A percentile compares a stretch with the other conserved stretches of the same genome.
These are phyloP conservation scores for Ustilago xerochloae DNA, from an alignment of 1,284 basidiomycete species.

Conservation along the genomic window DNA sequence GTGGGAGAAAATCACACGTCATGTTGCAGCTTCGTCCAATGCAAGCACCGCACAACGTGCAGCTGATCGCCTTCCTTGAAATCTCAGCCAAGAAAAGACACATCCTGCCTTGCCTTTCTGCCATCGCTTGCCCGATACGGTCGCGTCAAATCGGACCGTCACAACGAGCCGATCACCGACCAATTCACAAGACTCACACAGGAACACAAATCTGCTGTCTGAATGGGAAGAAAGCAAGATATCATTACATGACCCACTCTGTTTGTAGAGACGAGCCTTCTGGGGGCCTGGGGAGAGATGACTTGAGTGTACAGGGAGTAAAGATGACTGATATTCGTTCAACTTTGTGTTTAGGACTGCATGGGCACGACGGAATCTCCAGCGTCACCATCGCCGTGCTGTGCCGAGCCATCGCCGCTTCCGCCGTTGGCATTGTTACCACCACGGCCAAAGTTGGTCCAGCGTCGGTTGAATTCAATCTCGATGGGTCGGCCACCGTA, in stretches of 20 bases:
- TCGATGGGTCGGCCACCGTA: slow-evolving; percentile 61
- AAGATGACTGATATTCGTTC: neutral
- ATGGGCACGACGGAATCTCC: slow-evolving; percentile 26
- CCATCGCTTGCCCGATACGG: too few relatives aligned
- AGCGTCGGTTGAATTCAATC: slow-evolving; percentile 58
- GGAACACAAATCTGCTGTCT: too few relatives aligned
- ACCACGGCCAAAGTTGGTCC: slow-evolving; percentile 48
- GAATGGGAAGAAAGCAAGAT: neutral
- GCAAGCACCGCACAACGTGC: neutral
- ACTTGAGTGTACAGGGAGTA: too few relatives aligned
- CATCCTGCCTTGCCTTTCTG: too few relatives aligned
- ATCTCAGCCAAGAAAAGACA: too few relatives aligned
- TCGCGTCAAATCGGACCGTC: neutral
- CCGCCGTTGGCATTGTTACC: slow-evolving; percentile 14
- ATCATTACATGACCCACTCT: slow-evolving; percentile 4
- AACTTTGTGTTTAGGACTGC: slow-evolving; percentile 9
- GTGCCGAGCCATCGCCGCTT: too few relatives aligned
- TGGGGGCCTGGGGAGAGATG: too few relatives aligned
- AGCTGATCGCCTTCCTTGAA: neutral
- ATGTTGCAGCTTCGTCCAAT: neutral
- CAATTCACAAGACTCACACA: neutral
- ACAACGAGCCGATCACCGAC: neutral
- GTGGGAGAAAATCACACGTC: neutral
- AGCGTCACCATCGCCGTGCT: slow-evolving; percentile 3
- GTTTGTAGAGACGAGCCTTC: neutral